These are phyloP conservation scores for Rhazya stricta DNA, from an alignment of 257 asterid species.

Conservation along the genomic window DNA sequence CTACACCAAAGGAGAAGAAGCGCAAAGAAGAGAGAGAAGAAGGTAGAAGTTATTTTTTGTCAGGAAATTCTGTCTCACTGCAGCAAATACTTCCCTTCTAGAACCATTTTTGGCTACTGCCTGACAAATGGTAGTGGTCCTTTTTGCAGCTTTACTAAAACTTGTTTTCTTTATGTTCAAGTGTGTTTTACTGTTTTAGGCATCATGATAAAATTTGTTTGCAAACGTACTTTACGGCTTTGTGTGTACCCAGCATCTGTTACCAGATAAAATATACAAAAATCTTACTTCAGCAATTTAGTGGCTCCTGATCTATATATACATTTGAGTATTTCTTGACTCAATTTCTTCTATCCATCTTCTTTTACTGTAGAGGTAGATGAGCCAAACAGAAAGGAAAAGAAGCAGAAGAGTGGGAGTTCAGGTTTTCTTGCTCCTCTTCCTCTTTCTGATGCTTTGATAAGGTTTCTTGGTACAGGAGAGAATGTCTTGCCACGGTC, in stretches of 20 bases:
- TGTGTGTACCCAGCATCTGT: background rate
- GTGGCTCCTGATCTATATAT: background rate
- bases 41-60: constrained; percentile 35
- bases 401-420: constrained; percentile 59
- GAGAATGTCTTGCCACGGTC: constrained; percentile 69
- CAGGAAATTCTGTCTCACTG: background rate
- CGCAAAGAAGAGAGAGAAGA: constrained; percentile 60
- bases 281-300: background rate
- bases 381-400: constrained; percentile 62
- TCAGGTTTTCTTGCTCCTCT: constrained; percentile 73
- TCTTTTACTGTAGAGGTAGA: constrained; percentile 40
- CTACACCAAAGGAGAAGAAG: constrained; percentile 57
- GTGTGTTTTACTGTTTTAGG: background rate
- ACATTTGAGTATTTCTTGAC: background rate
- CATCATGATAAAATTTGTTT: background rate
- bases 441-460: constrained; percentile 75
- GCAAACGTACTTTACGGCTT: background rate
- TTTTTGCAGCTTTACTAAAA: background rate
- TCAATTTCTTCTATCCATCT: background rate
- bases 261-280: background rate
- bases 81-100: constrained; percentile 2
- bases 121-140: background rate
- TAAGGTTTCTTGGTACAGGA: constrained; percentile 83
- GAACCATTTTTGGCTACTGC: background rate
- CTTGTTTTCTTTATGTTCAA: background rate